Evolutionary conservation across 495 filamentous ascomycete genomes (phyloP), one percentile per base, ranked within the genome.

Genomic region (Xylaria cubensis): DNA sequence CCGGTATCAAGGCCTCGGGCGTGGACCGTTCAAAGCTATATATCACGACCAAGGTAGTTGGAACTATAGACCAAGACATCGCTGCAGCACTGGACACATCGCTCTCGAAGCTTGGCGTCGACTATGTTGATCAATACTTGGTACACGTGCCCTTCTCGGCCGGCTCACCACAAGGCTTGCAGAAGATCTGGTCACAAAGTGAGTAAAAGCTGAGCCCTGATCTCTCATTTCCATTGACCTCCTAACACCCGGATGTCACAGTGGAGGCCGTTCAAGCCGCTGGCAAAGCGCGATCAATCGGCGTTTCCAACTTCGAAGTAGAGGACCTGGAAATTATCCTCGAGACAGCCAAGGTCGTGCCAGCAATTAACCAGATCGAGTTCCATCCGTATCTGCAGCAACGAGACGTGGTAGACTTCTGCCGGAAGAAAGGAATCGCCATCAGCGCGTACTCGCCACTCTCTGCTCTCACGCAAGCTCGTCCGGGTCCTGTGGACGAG

Each of bases 381-480:
- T 95, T 88, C 74, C 92, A 97, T 75, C 91, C 93, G 0, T 97
- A 97, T 79, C 84, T 95, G 41, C 94, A 97, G 79, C 93, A 91
- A 77, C 82, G 82, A 3, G 80, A 82, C n/a, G 84, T 97, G 19
- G 55, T 96, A 4, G 79, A 83, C 10, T 92, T 87, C 80, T 89
- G 91, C 67, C 85, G 88, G 73, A 80, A 88, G 75, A 84, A 94
- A 70, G 83, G 84, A 26, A 96, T 97, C 75, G 90, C 89, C 9
- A 88, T 90, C 0, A 82, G 85, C 8, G 92, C 91, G 41, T 97
- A 95, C 79, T 86, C 81, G 0, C 88, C 92, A 3, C 83, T 97
- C 41, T 87, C 87, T 3, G 87, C 93, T 0, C 80, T 89, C 13
- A 91, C 86, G 74, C 91, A 12, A 8, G 67, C 87, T 0, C 81